Evolutionary conservation across 2,329 filamentous ascomycete genomes (phyloP).

Genomic region (Emmonsia crescens): DNA sequence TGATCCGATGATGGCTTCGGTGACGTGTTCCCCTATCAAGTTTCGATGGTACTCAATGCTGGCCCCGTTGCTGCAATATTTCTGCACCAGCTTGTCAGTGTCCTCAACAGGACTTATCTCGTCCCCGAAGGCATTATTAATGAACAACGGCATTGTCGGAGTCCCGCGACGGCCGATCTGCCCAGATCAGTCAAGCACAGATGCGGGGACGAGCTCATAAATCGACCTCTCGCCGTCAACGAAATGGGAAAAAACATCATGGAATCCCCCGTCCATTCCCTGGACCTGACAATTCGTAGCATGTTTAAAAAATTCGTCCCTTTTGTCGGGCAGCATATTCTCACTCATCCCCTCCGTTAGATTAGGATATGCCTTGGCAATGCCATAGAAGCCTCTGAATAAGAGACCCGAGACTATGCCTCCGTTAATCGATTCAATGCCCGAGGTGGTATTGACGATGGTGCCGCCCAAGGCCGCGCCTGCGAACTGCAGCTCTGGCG

Average conservation of each 20-base stretch:
- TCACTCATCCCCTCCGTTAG: slow-evolving; percentile 12
- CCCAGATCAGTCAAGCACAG: slow-evolving; percentile 11
- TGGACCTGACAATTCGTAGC: slow-evolving; percentile 15
- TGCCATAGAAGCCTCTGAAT: slow-evolving; percentile 21
- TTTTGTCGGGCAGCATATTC: slow-evolving; percentile 12
- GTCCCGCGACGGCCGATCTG: slow-evolving; percentile 29
- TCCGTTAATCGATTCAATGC: slow-evolving; percentile 27
- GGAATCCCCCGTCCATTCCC: slow-evolving; percentile 11
- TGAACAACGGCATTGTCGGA: slow-evolving; percentile 39
- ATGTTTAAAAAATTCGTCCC: slow-evolving; percentile 15
- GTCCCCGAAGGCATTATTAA: slow-evolving; percentile 42
- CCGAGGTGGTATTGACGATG: slow-evolving; percentile 31
- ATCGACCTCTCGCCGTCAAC: slow-evolving; percentile 15
- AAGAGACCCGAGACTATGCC: slow-evolving; percentile 26
- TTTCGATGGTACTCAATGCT: slow-evolving; percentile 39
- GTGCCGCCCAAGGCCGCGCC: slow-evolving; percentile 43
- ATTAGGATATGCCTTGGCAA: slow-evolving; percentile 20
- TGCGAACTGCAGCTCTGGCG: slow-evolving; percentile 39
- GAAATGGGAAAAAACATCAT: slow-evolving; percentile 17
- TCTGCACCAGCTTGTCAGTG: slow-evolving; percentile 34
- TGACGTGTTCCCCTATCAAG: slow-evolving; percentile 31
- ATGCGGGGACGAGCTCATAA: slow-evolving; percentile 4
- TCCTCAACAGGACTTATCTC: slow-evolving; percentile 35
- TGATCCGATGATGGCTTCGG: slow-evolving; percentile 26
- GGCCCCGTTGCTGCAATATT: slow-evolving; percentile 33